Evolutionary conservation across 2,329 filamentous ascomycete genomes (phyloP).

Genomic region (Paecilomyces niveus): DNA sequence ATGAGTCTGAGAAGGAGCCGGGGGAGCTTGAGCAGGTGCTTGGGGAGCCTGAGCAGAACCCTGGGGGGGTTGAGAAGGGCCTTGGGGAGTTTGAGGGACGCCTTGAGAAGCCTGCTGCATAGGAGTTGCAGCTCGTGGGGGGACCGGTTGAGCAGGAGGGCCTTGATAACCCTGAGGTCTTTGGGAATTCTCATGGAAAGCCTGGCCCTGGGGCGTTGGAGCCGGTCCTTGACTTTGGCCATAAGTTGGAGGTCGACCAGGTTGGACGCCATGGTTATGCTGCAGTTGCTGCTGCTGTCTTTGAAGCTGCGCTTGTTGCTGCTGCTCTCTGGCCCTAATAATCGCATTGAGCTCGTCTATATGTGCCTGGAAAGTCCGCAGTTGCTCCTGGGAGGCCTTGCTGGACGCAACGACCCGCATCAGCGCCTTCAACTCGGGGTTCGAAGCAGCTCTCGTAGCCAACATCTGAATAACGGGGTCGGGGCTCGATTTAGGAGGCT

Average conservation of each 20-base stretch:
- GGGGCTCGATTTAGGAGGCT: conserved; percentile 36
- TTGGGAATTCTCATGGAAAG: not conserved
- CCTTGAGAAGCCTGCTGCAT: not conserved
- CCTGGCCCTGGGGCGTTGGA: not conserved
- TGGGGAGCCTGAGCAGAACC: not conserved
- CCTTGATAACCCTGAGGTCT: not conserved
- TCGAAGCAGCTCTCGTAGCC: conserved; percentile 43
- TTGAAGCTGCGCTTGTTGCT: conserved; percentile 26
- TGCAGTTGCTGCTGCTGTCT: conserved; percentile 12
- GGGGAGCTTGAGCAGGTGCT: conserved; percentile 5
- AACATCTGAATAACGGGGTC: conserved; percentile 48
- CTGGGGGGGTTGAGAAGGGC: not conserved
- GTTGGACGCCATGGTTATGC: not conserved
- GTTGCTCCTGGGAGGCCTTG: conserved; percentile 41
- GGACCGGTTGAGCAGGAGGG: not conserved
- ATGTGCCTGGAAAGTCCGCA: conserved; percentile 44
- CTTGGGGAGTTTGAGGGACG: not conserved
- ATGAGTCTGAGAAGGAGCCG: conserved; percentile 5
- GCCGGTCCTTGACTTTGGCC: not conserved
- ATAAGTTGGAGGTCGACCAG: conserved; percentile 3
- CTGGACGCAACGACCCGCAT: conserved; percentile 46
- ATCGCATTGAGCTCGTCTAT: conserved; percentile 47
- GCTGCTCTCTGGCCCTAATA: conserved; percentile 37
- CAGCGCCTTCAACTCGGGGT: conserved; percentile 42
- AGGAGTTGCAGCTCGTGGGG: not conserved